Evolutionary conservation across 108 stramenopile species (phyloP).

Genomic region (Discostella stelligeroides): DNA sequence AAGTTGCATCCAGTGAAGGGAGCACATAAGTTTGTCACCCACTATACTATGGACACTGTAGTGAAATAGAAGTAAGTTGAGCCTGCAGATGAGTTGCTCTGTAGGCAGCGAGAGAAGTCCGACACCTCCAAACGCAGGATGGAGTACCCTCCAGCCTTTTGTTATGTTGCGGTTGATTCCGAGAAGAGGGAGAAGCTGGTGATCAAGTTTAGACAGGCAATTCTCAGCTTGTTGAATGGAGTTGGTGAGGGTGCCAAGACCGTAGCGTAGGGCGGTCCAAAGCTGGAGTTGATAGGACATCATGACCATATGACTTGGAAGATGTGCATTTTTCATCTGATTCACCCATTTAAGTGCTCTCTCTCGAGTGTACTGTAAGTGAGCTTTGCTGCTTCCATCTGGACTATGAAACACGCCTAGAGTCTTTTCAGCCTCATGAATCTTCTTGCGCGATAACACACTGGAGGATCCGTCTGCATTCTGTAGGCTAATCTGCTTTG

Average conservation of each 20-base stretch:
- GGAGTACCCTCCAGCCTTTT: background rate
- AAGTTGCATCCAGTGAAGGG: background rate
- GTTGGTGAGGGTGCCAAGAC: constrained; percentile 1
- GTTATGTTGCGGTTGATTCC: background rate
- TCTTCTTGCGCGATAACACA: background rate
- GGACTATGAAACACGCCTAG: no score
- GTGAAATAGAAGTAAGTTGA: background rate
- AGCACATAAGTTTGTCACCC: background rate
- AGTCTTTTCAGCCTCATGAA: background rate
- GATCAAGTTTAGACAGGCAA: background rate
- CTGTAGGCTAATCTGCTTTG: background rate
- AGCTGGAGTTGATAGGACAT: background rate
- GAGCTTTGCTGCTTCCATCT: background rate
- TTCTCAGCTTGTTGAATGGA: background rate
- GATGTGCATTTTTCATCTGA: no score
- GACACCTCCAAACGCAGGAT: background rate
- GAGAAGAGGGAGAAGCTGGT: background rate
- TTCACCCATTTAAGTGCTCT: background rate
- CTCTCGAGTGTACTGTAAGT: background rate
- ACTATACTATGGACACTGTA: background rate
- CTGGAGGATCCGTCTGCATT: background rate
- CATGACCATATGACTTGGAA: background rate
- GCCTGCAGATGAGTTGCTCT: constrained; percentile 7
- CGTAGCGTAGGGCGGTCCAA: background rate
- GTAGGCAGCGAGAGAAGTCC: background rate